These are phyloP conservation scores for Austroboletus sp. DNA, from an alignment of 1,284 basidiomycete genomes.

Conservation along the genomic window DNA sequence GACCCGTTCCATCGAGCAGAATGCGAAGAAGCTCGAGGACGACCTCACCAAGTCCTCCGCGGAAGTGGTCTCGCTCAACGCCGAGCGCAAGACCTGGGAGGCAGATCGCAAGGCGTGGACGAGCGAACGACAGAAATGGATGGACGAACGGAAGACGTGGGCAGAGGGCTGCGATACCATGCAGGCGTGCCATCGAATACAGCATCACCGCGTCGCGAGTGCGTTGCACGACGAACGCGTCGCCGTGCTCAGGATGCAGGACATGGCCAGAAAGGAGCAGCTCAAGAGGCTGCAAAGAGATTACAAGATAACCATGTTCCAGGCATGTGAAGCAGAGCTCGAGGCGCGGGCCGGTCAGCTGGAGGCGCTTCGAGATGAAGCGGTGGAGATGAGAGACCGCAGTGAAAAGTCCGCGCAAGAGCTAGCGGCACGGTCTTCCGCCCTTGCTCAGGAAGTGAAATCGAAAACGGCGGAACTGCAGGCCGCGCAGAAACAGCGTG, in stretches of 20 bases:
- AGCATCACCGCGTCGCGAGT: constrained; percentile 49
- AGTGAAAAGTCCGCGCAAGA: constrained; percentile 20
- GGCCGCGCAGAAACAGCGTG: constrained; percentile 37
- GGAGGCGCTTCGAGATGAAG: constrained; percentile 37
- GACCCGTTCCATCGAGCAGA: constrained; percentile 55
- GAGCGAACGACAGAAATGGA: constrained; percentile 44
- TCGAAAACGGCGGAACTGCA: constrained; percentile 35
- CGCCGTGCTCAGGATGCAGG: constrained; percentile 46
- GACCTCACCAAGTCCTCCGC: constrained; percentile 36
- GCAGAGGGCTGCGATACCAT: constrained; percentile 54
- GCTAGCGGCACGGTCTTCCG: constrained; percentile 32
- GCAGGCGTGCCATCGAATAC: constrained; percentile 54
- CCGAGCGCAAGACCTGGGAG: constrained; percentile 25
- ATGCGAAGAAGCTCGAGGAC: constrained; percentile 45
- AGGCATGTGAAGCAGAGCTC: constrained; percentile 53
- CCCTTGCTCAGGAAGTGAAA: constrained; percentile 35
- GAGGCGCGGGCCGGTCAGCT: constrained; percentile 44
- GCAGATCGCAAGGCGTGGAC: constrained; percentile 36
- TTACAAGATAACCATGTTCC: constrained; percentile 56
- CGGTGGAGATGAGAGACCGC: constrained; percentile 29
- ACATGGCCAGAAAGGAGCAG: constrained; percentile 47
- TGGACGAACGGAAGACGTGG: constrained; percentile 52
- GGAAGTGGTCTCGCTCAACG: constrained; percentile 13
- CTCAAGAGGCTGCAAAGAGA: constrained; percentile 54
- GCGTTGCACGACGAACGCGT: constrained; percentile 49